These are phyloP conservation scores for Aureobasidium sp. DNA, from an alignment of 2,329 filamentous ascomycete genomes.

Conservation along the genomic window DNA sequence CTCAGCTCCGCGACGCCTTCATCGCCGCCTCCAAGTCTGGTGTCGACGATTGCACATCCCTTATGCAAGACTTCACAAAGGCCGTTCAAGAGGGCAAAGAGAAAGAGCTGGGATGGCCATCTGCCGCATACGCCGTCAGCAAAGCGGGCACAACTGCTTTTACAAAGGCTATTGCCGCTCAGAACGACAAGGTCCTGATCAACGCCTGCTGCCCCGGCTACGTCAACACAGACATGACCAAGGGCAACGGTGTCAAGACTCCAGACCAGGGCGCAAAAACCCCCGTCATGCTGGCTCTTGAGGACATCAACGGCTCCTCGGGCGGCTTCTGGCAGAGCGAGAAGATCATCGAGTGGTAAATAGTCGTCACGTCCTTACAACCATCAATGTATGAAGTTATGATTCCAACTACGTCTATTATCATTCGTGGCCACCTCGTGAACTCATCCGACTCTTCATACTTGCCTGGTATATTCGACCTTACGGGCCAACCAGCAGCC, in stretches of 20 bases:
- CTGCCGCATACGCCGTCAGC: conserved; percentile 53
- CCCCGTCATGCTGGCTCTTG: conserved; percentile 38
- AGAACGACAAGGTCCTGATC: conserved; percentile 34
- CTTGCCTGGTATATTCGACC: conserved; percentile 25
- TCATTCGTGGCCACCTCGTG: too few species aligned
- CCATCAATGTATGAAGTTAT: too few species aligned
- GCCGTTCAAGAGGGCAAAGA: conserved; percentile 53
- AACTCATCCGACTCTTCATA: too few species aligned
- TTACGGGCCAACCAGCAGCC: conserved; percentile 48
- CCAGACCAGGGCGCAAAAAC: conserved; percentile 39
- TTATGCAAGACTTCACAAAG: conserved; percentile 56
- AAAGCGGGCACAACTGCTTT: conserved; percentile 40
- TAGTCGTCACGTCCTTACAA: too few species aligned
- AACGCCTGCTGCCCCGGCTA: conserved; percentile 42
- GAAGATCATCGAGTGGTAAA: conserved; percentile 36
- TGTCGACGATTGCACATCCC: conserved; percentile 48
- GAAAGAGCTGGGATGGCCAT: conserved; percentile 55
- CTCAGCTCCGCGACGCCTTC: conserved; percentile 48
- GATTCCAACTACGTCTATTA: too few species aligned
- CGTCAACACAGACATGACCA: conserved; percentile 43
- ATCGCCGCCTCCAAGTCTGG: conserved; percentile 37
- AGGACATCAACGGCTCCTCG: conserved; percentile 35
- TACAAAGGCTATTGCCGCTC: conserved; percentile 37
- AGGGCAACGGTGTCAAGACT: conserved; percentile 37
- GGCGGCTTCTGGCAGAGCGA: conserved; percentile 41